A percentile compares a stretch with the other conserved stretches of the same genome.
phyloP scores from a whole-genome alignment of 257 asterid species.

The Solanum lycopersicoides region DNA sequence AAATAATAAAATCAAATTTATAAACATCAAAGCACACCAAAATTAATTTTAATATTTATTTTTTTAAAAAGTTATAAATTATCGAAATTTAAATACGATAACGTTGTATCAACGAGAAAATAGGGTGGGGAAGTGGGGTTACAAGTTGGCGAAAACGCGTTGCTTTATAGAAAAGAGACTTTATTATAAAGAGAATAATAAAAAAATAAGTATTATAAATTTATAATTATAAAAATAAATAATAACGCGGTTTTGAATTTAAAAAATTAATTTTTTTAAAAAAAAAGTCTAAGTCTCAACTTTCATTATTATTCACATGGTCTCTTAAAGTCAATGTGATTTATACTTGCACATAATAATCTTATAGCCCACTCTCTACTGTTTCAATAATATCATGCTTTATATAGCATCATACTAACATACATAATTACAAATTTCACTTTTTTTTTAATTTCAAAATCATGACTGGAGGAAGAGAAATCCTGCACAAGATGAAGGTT shows the following conservation, averaged over 20 bases:
- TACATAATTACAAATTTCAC: not conserved
- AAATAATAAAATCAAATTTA: not conserved
- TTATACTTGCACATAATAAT: not conserved
- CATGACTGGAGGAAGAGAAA: conserved; percentile 67
- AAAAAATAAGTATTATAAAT: too few species aligned
- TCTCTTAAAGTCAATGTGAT: not conserved
- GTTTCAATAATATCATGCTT: not conserved
- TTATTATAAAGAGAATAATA: not conserved
- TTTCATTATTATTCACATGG: not conserved
- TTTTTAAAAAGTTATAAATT: too few species aligned
- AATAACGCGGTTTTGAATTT: not conserved
- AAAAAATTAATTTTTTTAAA: too few species aligned
- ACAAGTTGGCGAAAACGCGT: not conserved
- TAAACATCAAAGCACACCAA: not conserved
- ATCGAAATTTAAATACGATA: not conserved
- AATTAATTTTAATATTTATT: not conserved
- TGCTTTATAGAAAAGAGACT: not conserved
- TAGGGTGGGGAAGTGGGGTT: not conserved
- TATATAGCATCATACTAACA: not conserved
- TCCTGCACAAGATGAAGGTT: conserved; percentile 82
- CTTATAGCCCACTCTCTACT: not conserved
- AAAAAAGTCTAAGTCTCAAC: not conserved
- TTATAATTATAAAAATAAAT: too few species aligned
- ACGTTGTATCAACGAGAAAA: not conserved
- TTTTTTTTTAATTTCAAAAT: not conserved